Evolutionary conservation across 192 early-diverging fungal species (phyloP).

Genomic region (Linnemannia schmuckeri): DNA sequence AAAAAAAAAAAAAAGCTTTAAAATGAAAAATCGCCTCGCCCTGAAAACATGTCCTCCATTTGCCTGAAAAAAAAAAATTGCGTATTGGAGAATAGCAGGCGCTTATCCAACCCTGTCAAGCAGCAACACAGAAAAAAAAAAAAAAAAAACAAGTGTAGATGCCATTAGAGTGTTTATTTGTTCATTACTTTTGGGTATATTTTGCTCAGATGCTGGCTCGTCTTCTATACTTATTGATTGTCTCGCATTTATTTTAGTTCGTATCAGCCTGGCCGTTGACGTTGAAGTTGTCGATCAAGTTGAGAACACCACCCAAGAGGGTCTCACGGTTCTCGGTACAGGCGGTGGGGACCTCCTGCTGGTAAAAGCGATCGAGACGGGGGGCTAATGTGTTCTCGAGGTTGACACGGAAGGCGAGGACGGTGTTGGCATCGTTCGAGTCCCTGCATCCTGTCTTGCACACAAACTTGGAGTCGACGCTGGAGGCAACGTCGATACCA

Average conservation of each 20-base stretch:
- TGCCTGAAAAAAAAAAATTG: not conserved
- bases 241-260: not conserved
- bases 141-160: not conserved
- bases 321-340: slow-evolving; percentile 11
- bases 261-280: slow-evolving; percentile 13
- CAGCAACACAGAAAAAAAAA: not conserved
- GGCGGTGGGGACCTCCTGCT: slow-evolving; percentile 30
- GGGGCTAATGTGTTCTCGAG: slow-evolving; percentile 23
- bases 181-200: not conserved
- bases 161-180: not conserved
- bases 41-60: no score
- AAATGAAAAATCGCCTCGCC: no score
- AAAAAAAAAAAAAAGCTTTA: no score
- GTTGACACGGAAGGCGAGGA: slow-evolving; percentile 23
- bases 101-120: no score
- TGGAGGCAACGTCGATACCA: slow-evolving; percentile 16
- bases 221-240: not conserved
- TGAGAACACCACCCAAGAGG: slow-evolving; percentile 20
- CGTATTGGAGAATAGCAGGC: no score
- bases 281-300: slow-evolving; percentile 11
- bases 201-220: not conserved
- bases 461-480: slow-evolving; percentile 32
- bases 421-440: slow-evolving; percentile 23
- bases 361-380: slow-evolving; percentile 26
- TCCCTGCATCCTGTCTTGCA: slow-evolving; percentile 53